Base-by-base conservation (phyloP, 2,329 filamentous ascomycete species). In the Diaporthe aspalathi region DNA sequence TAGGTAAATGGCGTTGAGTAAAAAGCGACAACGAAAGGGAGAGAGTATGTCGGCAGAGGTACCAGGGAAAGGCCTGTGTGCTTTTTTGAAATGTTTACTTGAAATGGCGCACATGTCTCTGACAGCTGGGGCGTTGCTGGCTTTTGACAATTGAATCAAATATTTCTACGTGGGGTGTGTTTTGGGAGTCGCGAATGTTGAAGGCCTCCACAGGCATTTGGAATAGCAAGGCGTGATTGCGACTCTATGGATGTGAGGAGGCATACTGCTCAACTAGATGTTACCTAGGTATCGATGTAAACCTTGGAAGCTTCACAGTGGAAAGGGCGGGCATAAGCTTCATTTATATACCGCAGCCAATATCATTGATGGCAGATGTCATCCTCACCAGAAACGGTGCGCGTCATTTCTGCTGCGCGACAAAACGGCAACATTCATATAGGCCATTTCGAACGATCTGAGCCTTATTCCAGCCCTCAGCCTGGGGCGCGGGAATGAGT, bases 11-110 rank as follows among this genome's bases (percentile, higher is more conserved):
- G 52, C n/a, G 43, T 47, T 60, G 16, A 50, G 16, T n/a, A 38
- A 49, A 49, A 40, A 50, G 27, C 22, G 20, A 49, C 32, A 27
- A 67, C 2, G 11, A 38, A 49, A 47, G n/a, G n/a, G n/a, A 38
- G 27, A 32, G 49, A 49, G 47, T 14, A 14, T 38, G 9, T 32
- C 50, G 43, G 67, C n/a, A 62, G 16, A 32, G 62, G 57, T 50
- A 67, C 62, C 40, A 45, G 49, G 62, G 69, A 11, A 70, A 43
- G 62, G 29, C 27, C 65, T 24, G 49, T 50, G 40, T 45, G 50
- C 43, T 66, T 70, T n/a, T 56, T 11, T 14, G 50, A 27, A 54
- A 65, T 49, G 38, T 70, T 47, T 70, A 67, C n/a, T 54, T 72
- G 67, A 56, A 60, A 67, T 54, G 67, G 60, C 53, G 60, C 56